Percentiles rank a stretch among this genome's conserved stretches.
Evolutionary conservation across 148 eudicot species (phyloP).

Genomic region (Vaccinium myrtillus): DNA sequence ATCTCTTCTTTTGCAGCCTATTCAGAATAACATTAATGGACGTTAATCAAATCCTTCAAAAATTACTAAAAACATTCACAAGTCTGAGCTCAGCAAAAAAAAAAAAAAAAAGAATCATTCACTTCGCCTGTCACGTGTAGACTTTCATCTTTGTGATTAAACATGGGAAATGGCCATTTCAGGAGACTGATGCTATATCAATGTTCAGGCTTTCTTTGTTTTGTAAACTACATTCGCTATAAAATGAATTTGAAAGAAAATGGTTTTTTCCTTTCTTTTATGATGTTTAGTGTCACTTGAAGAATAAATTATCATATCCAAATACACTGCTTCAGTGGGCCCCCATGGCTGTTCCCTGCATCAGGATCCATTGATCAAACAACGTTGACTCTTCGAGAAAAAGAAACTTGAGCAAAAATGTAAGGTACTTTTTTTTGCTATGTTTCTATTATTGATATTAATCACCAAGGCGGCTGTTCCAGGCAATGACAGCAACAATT

Average conservation of each 20-base stretch:
- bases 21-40: slow-evolving; percentile 4
- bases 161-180: neutral
- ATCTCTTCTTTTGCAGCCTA: slow-evolving; percentile 91
- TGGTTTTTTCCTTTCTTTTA: neutral
- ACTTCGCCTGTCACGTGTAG: neutral
- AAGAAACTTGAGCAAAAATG: neutral
- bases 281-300: neutral
- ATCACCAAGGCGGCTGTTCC: neutral
- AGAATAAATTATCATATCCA: neutral
- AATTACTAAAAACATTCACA: neutral
- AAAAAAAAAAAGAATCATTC: neutral
- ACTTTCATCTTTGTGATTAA: neutral
- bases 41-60: neutral
- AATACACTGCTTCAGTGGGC: neutral
- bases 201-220: neutral
- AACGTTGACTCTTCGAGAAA: neutral
- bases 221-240: neutral
- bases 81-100: neutral
- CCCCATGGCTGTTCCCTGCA: neutral
- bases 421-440: neutral
- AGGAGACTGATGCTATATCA: neutral
- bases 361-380: neutral
- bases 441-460: neutral
- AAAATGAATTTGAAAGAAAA: neutral
- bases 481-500: neutral